Percentiles rank a stretch among this genome's conserved stretches.
Conservation (phyloP, 1,284 basidiomycete genomes). For the Boletus calvinii region DNA sequence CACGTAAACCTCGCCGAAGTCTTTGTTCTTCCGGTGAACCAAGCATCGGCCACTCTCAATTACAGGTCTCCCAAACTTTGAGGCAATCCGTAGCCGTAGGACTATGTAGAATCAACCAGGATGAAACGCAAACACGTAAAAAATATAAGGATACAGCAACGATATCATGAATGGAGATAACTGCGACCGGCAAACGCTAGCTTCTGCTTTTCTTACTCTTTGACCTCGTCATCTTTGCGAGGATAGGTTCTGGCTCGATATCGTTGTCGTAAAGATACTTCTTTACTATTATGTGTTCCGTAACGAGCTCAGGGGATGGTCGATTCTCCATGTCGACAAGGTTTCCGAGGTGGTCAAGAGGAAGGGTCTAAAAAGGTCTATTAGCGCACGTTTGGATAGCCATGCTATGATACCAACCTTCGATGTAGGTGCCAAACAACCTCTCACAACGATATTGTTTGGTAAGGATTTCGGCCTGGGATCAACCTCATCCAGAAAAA, state of each 20-base stretch:
- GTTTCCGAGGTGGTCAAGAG: slow-evolving; percentile 77
- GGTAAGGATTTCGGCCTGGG: slow-evolving; percentile 45
- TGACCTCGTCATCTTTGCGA: slow-evolving; percentile 50
- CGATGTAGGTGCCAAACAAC: slow-evolving; percentile 62
- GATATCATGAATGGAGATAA: slow-evolving; percentile 25
- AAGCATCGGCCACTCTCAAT: slow-evolving; percentile 62
- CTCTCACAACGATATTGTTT: slow-evolving; percentile 49
- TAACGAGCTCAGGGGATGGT: slow-evolving; percentile 60
- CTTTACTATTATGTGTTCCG: slow-evolving; percentile 71
- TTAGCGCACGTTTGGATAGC: slow-evolving; percentile 3
- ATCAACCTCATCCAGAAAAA: slow-evolving; percentile 60
- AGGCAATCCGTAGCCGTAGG: background rate
- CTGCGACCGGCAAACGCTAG: slow-evolving; percentile 14
- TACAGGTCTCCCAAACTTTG: slow-evolving; percentile 24
- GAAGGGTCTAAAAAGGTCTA: slow-evolving; percentile 47
- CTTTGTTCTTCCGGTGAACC: slow-evolving; percentile 78
- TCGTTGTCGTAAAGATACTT: slow-evolving; percentile 85
- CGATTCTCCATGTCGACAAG: slow-evolving; percentile 53
- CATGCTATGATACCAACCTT: slow-evolving; percentile 49
- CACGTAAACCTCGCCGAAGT: slow-evolving; percentile 86
- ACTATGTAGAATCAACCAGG: background rate
- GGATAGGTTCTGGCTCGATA: slow-evolving; percentile 40
- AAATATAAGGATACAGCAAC: slow-evolving; percentile 36
- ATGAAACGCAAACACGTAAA: slow-evolving; percentile 13
- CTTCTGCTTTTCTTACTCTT: slow-evolving; percentile 43